Evolutionary conservation across 108 stramenopile species (phyloP).

Genomic region (Nitzschia inconspicua): DNA sequence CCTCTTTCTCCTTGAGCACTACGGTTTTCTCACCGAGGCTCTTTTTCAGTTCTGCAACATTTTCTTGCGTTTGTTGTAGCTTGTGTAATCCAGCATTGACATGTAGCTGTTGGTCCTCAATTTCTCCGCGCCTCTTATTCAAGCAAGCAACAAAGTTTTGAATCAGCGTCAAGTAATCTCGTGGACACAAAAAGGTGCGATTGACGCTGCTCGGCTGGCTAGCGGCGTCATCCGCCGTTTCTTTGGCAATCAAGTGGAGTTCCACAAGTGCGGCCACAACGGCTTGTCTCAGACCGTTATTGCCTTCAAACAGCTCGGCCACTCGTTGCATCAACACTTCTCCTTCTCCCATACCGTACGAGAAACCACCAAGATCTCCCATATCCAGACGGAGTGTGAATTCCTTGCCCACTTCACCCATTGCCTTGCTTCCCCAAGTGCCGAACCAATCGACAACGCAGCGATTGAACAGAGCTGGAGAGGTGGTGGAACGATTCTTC

Average conservation of each 20-base stretch:
- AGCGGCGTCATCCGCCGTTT: slow-evolving; percentile 54
- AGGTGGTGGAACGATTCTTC: slow-evolving; percentile 94
- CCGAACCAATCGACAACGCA: slow-evolving; percentile 99
- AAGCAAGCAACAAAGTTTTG: slow-evolving; percentile 87
- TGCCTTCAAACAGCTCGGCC: slow-evolving; percentile 63
- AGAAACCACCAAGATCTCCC: slow-evolving; percentile 76
- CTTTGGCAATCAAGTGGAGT: slow-evolving; percentile 78
- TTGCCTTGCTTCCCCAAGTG: slow-evolving; percentile 90
- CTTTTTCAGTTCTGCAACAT: slow-evolving; percentile 87
- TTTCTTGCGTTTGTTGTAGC: slow-evolving; percentile 88
- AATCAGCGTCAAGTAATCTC: slow-evolving; percentile 96
- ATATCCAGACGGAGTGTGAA: slow-evolving; percentile 79
- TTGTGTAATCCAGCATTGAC: slow-evolving; percentile 96
- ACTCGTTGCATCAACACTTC: slow-evolving; percentile 66
- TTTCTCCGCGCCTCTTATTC: slow-evolving; percentile 62
- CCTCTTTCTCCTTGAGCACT: slow-evolving; percentile 85
- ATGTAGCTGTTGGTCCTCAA: slow-evolving; percentile 96
- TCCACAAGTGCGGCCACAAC: slow-evolving; percentile 93
- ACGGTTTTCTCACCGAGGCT: slow-evolving; percentile 77
- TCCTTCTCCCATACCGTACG: slow-evolving; percentile 81
- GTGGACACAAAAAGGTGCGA: slow-evolving; percentile 88
- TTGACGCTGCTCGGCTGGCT: slow-evolving; percentile 49
- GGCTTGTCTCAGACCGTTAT: slow-evolving; percentile 77
- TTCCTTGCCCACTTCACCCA: slow-evolving; percentile 86
- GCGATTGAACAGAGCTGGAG: slow-evolving; percentile 99